Evolutionary conservation across 176 grass and related monocot species (phyloP).

Genomic region (Hordeum marinum): DNA sequence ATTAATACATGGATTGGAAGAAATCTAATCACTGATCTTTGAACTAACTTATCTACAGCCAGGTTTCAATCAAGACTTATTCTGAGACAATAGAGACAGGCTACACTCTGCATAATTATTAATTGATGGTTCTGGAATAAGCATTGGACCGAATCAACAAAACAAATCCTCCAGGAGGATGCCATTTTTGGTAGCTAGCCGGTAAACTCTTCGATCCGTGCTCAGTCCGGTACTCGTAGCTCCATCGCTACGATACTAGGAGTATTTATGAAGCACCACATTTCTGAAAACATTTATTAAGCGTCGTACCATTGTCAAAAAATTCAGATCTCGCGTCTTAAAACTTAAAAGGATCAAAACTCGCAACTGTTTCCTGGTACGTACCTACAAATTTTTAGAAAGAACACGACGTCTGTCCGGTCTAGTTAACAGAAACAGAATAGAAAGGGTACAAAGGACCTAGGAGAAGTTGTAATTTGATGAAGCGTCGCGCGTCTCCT

Average conservation of each 20-base stretch:
- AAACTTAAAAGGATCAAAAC: background rate
- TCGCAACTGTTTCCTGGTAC: background rate
- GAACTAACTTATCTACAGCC: background rate
- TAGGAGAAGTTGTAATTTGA: background rate
- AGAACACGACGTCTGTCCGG: background rate
- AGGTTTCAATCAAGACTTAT: too few species aligned
- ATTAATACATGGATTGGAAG: background rate
- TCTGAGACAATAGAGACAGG: too few species aligned
- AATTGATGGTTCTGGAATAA: slow-evolving; percentile 1
- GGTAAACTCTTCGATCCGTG: background rate
- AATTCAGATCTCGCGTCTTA: slow-evolving; percentile 25
- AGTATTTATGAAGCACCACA: background rate
- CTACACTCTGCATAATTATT: background rate
- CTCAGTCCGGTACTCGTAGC: background rate
- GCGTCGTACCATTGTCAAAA: background rate
- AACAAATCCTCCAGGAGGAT: background rate
- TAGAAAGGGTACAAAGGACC: background rate
- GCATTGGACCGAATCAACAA: background rate
- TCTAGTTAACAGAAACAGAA: background rate
- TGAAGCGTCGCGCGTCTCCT: slow-evolving; percentile 14
- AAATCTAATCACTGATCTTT: background rate
- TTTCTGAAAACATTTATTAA: background rate
- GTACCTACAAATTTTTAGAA: background rate
- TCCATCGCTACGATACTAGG: background rate
- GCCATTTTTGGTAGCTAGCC: background rate